Base-by-base conservation (phyloP, 371 early-diverging fungal species). In the Syncephalis plumigaleata region DNA sequence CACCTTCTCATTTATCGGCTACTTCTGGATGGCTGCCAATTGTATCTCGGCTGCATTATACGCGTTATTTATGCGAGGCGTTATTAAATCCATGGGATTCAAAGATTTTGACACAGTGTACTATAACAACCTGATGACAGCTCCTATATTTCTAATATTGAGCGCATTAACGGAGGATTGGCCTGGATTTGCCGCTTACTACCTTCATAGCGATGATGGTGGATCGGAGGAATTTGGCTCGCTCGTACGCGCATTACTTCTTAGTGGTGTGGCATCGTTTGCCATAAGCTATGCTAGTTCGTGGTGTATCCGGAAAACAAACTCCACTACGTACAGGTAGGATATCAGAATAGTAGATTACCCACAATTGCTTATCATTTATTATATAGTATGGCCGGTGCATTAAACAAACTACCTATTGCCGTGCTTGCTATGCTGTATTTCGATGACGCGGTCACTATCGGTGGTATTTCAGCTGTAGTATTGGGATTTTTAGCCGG, bases 391-490 rank as follows among this genome's bases (percentile, higher is more conserved):
- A 98, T 99, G 98, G 87, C 92, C n/a, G 98, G 98, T 16, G 94
- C 98, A 0, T 70, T 98, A 27, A 99, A 99, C 67, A 98, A 99
- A 61, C 70, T 98, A 21, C 91, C 98, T 2, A 85, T 98, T 38
- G 90, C 98, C 3, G 64, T 91, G 26, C 81, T 88, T 43, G 98
- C 98, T 21, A 87, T 98, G 70, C 47, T 95, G 11, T 91, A 93
- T 63, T 88, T 96, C 62, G 77, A 78, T 36, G 93, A 88, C 55
- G 78, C 80, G 16, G 79, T 86, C 23, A 84, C 90, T 0, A 56
- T 75, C 21, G 83, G 81, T 27, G 79, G 79, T 45, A 73, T 94
- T 22, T 61, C 76, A 27, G 88, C 89, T 13, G 26, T 21, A 9
- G 24, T 15, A 40, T 4, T 26, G 52, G 56, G 50, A 16, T 56